Conservation (phyloP, 1,139 yeast species). For the Saccharomycopsis hybrid region DNA sequence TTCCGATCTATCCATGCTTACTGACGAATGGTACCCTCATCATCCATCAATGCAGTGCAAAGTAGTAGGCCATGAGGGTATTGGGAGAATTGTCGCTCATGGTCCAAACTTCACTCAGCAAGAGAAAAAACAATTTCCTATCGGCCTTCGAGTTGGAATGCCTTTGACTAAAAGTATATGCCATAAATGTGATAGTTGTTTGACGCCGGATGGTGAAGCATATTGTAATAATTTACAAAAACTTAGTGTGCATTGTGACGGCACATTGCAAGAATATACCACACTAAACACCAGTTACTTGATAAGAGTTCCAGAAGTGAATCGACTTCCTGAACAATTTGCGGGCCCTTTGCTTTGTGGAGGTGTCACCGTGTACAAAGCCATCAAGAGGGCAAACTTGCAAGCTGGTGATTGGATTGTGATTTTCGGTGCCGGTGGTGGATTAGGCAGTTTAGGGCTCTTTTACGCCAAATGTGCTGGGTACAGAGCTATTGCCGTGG, state of each 20-base stretch:
- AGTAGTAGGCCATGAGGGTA: conserved; percentile 46
- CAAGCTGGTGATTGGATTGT: conserved; percentile 58
- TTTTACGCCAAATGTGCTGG: conserved; percentile 65
- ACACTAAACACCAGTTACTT: conserved; percentile 19
- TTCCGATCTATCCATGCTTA: conserved; percentile 29
- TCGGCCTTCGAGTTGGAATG: conserved; percentile 44
- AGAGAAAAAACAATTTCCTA: conserved; percentile 23
- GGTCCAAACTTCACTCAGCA: conserved; percentile 32
- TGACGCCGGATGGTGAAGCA: conserved; percentile 33
- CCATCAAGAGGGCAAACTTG: conserved; percentile 52
- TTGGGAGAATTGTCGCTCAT: conserved; percentile 38
- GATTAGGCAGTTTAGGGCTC: conserved; percentile 57
- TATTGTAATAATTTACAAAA: conserved; percentile 37
- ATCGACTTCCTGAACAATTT: conserved; percentile 30
- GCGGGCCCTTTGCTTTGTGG: conserved; percentile 57
- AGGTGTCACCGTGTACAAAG: conserved; percentile 63
- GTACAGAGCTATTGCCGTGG: conserved; percentile 52
- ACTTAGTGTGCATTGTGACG: conserved; percentile 26
- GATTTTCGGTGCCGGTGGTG: conserved; percentile 62
- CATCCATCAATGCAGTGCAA: conserved; percentile 12
- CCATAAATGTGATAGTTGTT: conserved; percentile 38
- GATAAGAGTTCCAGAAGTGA: conserved; percentile 41
- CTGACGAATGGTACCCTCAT: conserved; percentile 23
- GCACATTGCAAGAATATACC: conserved; percentile 10
- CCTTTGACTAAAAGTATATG: conserved; percentile 44